Conservation (phyloP, 257 asterid genomes). For the Anisodus tanguticus region DNA sequence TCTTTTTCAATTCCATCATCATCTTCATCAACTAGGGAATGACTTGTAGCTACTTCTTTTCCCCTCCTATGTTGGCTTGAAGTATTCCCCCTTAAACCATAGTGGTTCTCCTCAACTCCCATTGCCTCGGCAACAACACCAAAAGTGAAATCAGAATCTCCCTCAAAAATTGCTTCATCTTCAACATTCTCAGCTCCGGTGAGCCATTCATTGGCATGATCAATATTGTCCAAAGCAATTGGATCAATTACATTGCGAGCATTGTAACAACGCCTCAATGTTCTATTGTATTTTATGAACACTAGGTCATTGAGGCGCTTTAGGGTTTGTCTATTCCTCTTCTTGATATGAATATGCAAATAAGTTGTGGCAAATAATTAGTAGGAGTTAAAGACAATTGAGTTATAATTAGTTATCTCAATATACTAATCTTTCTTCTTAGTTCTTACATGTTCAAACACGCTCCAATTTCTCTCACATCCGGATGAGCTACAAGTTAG, state of each 20-base stretch:
- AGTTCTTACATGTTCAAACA: slow-evolving; percentile 24
- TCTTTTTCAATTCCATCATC: background rate
- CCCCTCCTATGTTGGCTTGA: background rate
- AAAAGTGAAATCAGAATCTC: background rate
- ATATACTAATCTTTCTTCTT: background rate
- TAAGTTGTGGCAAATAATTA: background rate
- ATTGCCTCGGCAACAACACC: background rate
- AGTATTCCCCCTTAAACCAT: background rate
- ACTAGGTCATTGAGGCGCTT: background rate
- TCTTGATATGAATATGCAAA: background rate
- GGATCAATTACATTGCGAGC: background rate
- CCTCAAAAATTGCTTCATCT: background rate
- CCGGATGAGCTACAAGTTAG: slow-evolving; percentile 31
- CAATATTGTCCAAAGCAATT: background rate
- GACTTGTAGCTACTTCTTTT: no score
- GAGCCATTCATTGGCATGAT: background rate
- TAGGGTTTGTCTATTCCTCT: background rate
- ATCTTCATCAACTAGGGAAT: no score
- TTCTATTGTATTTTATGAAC: background rate
- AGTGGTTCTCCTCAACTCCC: background rate
- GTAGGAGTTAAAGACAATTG: background rate
- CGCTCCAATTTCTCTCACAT: slow-evolving; percentile 27
- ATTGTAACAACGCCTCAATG: background rate
- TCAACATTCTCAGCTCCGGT: background rate
- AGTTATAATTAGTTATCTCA: background rate